These are phyloP conservation scores for Phialophora macrospora DNA, from an alignment of 2,329 filamentous ascomycete genomes.

Conservation along the genomic window DNA sequence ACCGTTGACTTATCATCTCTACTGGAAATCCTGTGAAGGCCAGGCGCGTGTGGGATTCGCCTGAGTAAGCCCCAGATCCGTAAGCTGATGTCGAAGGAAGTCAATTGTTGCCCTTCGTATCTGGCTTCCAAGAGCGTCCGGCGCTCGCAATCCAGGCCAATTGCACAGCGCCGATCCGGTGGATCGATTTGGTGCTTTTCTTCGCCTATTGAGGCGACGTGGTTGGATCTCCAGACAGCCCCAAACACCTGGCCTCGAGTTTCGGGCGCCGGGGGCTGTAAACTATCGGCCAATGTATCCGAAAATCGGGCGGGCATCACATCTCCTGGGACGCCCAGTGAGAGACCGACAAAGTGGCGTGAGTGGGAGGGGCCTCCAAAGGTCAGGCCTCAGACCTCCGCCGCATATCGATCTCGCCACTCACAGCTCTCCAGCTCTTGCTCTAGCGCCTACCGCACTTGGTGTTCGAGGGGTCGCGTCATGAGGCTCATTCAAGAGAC, in stretches of 20 bases:
- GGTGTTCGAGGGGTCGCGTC: neutral
- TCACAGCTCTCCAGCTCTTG: neutral
- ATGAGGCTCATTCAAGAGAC: conserved; percentile 3
- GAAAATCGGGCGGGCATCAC: neutral
- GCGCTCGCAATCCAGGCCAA: neutral
- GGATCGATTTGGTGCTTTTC: too few species aligned
- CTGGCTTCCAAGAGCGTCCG: neutral
- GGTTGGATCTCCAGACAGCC: conserved; percentile 2
- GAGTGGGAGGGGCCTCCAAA: neutral
- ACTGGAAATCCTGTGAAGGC: neutral
- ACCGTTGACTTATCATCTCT: conserved; percentile 11
- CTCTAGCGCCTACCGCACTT: neutral
- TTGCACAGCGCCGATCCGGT: neutral
- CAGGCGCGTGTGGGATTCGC: conserved; percentile 1
- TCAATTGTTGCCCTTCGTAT: neutral
- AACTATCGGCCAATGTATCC: neutral
- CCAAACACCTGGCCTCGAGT: neutral
- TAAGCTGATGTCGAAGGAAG: conserved; percentile 12
- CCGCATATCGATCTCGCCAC: conserved; percentile 1
- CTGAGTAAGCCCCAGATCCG: conserved; percentile 12
- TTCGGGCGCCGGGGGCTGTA: neutral
- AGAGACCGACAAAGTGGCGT: neutral
- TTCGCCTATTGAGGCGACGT: conserved; percentile 8
- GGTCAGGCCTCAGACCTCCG: neutral
- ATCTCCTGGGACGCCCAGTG: neutral